Evolutionary conservation across 306 rosid genomes (phyloP), one percentile per base, ranked within the genome.

Genomic region (Astragalus glycyphyllos): DNA sequence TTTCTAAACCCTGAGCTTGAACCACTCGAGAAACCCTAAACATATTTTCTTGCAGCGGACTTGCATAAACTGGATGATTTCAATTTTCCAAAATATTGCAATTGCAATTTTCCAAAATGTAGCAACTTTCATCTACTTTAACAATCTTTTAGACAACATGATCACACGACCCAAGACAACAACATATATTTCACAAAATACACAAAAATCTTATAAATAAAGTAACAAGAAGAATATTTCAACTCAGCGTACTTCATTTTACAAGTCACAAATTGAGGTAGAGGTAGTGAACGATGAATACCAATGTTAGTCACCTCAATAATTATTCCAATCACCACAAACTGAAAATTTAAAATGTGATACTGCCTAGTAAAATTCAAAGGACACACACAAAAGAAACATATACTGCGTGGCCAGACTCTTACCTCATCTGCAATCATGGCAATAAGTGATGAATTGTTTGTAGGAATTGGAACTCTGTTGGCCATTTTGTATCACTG

Each of bases 361-460:
- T 37, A 14, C 46, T 54, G 7, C 23, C 4, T 0, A 47, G 41
- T 13, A 40, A 47, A 80, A 54, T 56, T 26, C 11, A 38, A 70
- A 55, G 40, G 40, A 23, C 7, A 45, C 2, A 12, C 65, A 58
- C 6, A 35, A 72, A 48, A 11, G 17, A 58, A 58, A 58, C 15
- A 66, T 5, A 2, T 35, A 23, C 1, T 1, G 48, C 65, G 51
- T 23, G 16, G 42, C n/a, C 13, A 15, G 51, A 20, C 8, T 49
- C 65, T 64, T 79, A 92, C 96, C 96, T 92, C 97, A 73, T 92
- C 97, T 5, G 94, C 97, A 77, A 92, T 92, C 98, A 92, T 89
- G 46, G 98, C 88, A 70, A 92, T 89, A 38, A 89, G 96, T 0
- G 96, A 88, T 8, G 98, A 86, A 58, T 67, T 92, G 40, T 40